Evolutionary conservation across 1,284 basidiomycete species (phyloP), one percentile per base, ranked within the genome.

Genomic region (Ceratobasidium sp.): DNA sequence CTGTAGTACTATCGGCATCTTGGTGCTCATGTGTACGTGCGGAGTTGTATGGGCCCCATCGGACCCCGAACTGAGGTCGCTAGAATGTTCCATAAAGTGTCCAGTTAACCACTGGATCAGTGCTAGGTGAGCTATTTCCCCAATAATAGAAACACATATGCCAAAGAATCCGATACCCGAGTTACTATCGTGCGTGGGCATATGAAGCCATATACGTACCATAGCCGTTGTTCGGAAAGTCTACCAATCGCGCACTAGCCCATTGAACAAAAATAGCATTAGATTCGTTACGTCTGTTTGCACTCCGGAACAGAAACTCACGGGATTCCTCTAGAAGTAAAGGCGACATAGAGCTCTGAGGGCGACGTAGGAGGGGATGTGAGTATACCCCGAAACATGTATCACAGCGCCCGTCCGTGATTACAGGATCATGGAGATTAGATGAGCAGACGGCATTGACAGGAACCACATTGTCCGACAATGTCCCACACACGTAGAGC

Each of bases 1-100:
- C 80, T 81, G 80, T 50, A 95, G 79, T 42, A 95, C 86, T 19
- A 95, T 74, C 2, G 93, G 93, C 82, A 91, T 87, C 73, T 82
- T 85, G 36, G 83, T 76, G 0, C 87, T 88, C 30, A 81, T 76
- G 3, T 80, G 74, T 8, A 94, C 80, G 86, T 82, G 25, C 21
- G 71, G 70, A 27, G 77, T 66, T 27, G 49, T 73, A 72, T 14
- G 66, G 19, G 23, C n/a, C 30, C 30, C 44, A 53, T 39, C n/a
- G 41, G 58, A 9, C 25, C 62, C 33, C 27, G 56, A 36, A 14
- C n/a, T 27, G n/a, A 33, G 53, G 9, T 29, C 27, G 41, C 30
- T 52, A 23, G 50, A 33, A 19, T 71, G 75, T 70, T 69, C 73
- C 69, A 50, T 80, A 75, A 91, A 89, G 74, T 91, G 87, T 47